Evolutionary conservation across 78 protist species (phyloP), one percentile per base, ranked within the genome.

Genomic region (Fonticula alba): DNA sequence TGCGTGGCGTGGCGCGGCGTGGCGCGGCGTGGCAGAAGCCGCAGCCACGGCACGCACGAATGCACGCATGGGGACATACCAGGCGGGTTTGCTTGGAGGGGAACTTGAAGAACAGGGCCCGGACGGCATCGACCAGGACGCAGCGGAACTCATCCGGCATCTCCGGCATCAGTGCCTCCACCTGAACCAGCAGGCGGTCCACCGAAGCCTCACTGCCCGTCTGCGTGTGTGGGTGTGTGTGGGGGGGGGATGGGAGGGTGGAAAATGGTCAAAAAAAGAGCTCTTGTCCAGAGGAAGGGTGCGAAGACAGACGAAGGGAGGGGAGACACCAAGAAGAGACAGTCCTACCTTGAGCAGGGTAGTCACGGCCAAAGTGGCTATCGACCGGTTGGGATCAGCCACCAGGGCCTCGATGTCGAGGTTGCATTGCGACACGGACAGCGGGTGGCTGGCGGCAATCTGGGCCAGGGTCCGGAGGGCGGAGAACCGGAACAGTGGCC

Each of bases 351-450:
- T 89, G 73, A 94, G 83, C 40, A 94, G 79, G 17, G 97, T 91
- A 11, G 97, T 89, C 66, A 94, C 85, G 51, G 98, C 98, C 27
- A 94, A 70, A 7, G 97, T 92, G 32, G 97, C 95, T 62, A 92
- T 87, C 57, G 75, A 62, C 56, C 98, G 79, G 81, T 91, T 89
- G 4, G 81, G 24, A 71, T 94, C 98, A 17, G 81, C 50, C 65
- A 94, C 70, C 33, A 92, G 81, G 33, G 61, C 78, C 70, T 94
- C 98, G 72, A 94, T 65, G 71, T 94, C 97, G 27, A 85, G 31
- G 60, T 79, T 85, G 68, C 93, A 88, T 35, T 81, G 33, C 2
- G 85, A 62, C 27, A 91, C 95, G 19, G 85, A 50, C 26, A 32
- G 13, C 68, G 82, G 93, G 51, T 82, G 80, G 65, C 35, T 40